Percentiles rank a stretch among this genome's conserved stretches.
Evolutionary conservation across 2,329 filamentous ascomycete genomes (phyloP).

Genomic region (Lachnellula cervina): DNA sequence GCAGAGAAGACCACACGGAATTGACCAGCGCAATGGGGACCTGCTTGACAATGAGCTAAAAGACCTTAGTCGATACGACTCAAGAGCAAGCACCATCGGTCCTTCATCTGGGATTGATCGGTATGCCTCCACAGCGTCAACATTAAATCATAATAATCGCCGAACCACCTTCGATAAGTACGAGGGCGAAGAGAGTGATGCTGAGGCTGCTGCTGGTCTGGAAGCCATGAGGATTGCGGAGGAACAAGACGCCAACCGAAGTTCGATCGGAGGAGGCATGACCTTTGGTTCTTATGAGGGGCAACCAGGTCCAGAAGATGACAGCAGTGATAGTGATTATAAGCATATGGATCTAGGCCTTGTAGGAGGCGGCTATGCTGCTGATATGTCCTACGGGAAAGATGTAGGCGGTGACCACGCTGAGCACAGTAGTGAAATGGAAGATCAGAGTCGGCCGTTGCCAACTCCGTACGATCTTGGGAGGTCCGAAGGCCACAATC

Average conservation of each 20-base stretch:
- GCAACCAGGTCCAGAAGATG: constrained; percentile 38
- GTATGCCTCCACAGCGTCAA: constrained; percentile 47
- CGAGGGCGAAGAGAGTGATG: constrained; percentile 74
- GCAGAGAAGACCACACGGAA: constrained; percentile 10
- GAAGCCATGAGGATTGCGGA: constrained; percentile 82
- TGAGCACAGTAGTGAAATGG: constrained; percentile 34
- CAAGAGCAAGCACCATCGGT: constrained; percentile 44
- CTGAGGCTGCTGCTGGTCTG: constrained; percentile 78
- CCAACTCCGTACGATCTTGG: constrained; percentile 40
- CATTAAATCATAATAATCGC: constrained; percentile 34
- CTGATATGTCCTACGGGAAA: constrained; percentile 55
- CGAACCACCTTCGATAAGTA: constrained; percentile 35
- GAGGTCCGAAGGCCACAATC: constrained; percentile 27
- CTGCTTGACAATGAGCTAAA: constrained; percentile 44
- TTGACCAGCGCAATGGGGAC: constrained; percentile 38
- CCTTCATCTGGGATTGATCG: constrained; percentile 40
- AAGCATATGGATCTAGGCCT: constrained; percentile 67
- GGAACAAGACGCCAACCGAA: constrained; percentile 64
- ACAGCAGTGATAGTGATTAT: constrained; percentile 68
- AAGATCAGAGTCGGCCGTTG: constrained; percentile 44
- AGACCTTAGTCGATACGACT: constrained; percentile 47
- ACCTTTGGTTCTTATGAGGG: constrained; percentile 44
- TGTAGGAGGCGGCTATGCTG: constrained; percentile 67
- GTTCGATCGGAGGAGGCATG: constrained; percentile 46
- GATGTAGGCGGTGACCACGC: constrained; percentile 31